These are phyloP conservation scores for Ophiocordyceps australis DNA, from an alignment of 2,329 filamentous ascomycete genomes.

Conservation along the genomic window DNA sequence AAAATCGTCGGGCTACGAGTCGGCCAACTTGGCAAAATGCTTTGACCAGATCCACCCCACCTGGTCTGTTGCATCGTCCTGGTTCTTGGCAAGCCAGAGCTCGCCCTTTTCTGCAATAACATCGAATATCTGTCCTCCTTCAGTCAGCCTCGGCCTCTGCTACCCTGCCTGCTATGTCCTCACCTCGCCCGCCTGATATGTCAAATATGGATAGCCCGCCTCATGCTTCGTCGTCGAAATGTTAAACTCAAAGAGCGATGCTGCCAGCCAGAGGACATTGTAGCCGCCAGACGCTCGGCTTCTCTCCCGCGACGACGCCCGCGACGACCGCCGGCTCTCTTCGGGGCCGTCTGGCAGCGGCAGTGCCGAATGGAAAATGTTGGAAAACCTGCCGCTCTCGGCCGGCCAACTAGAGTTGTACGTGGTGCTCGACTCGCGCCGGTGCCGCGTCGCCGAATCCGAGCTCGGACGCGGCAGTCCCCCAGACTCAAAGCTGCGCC, in stretches of 20 bases:
- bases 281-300: constrained; percentile 35
- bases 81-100: constrained; percentile 92
- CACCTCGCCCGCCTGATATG: constrained; percentile 85
- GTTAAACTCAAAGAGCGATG: constrained; percentile 91
- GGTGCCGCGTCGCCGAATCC: constrained; percentile 25
- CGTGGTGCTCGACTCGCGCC: constrained; percentile 36
- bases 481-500: constrained; percentile 38
- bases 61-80: constrained; percentile 63
- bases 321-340: constrained; percentile 32
- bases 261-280: constrained; percentile 75
- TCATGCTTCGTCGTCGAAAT: constrained; percentile 85
- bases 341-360: constrained; percentile 54
- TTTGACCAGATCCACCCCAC: constrained; percentile 99
- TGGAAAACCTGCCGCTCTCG: constrained; percentile 44
- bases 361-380: constrained; percentile 73
- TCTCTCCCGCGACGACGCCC: constrained; percentile 41
- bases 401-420: constrained; percentile 29
- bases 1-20: constrained; percentile 19
- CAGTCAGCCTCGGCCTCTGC: background rate
- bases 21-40: constrained; percentile 63
- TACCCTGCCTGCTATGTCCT: constrained; percentile 8
- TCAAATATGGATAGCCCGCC: constrained; percentile 88
- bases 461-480: constrained; percentile 30
- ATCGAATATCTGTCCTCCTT: constrained; percentile 73
- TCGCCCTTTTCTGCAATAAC: constrained; percentile 94